Evolutionary conservation across 441 rosid genomes (phyloP), one percentile per base, ranked within the genome.

Genomic region (Euphorbia celastroides): DNA sequence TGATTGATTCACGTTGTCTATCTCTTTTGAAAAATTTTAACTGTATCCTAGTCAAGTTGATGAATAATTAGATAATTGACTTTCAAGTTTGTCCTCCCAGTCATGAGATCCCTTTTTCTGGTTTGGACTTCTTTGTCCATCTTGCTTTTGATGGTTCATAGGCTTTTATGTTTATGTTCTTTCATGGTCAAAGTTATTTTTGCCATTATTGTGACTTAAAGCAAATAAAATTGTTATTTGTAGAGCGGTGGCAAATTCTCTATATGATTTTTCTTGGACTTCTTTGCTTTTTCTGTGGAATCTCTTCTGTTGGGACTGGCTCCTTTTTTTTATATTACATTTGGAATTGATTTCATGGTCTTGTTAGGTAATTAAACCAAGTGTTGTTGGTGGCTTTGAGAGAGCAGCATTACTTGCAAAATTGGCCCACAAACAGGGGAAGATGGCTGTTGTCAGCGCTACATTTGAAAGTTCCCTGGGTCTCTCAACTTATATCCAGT

Each of bases 331-430:
- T 10, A 20, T 31, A 36, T 48, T 51, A 80, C 44, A 71, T 67
- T 55, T 64, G 11, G 42, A 52, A 63, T 62, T 36, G 32, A 50
- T 70, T 32, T 64, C 51, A 67, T 65, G 65, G 67, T 64, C 54
- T 65, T 68, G 17, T 5, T 78, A 93, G 99, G 95, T 93, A 36
- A 84, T 93, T 64, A 93, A 93, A 80, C 99, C 99, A 64, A 88
- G 92, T 74, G 90, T 86, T 48, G 77, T 93, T 70, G 97, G 99
- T 73, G 99, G 99, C 50, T 85, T 93, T 79, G 99, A 91, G 80
- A 91, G 81, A 70, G 83, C 96, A 54, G 87, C 92, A 38, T 52
- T 80, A 62, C 81, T 91, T 64, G 97, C 99, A 50, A 75, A 74
- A 66, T 89, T 96, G 99, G 99, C 99, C n/a, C 95, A 85, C 55